Evolutionary conservation across 345 rosid genomes (phyloP), one percentile per base, ranked within the genome.

Genomic region (Kandelia obovata): DNA sequence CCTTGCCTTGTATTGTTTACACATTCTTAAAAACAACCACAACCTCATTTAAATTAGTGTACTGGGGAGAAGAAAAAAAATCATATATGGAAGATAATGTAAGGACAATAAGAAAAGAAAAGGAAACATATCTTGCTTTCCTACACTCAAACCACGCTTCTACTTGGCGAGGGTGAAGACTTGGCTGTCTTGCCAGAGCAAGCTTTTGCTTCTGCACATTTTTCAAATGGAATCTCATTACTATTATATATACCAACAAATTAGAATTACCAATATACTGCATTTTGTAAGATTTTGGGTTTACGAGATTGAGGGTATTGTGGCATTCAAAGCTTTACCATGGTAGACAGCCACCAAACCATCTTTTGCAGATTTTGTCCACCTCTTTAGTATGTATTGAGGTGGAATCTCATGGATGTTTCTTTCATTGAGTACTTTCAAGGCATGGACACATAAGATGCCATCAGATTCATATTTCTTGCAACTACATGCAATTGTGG

Each of bases 111-210:
- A 8, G 58, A 35, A 35, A 35, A 61, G 56, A 56, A 73, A 58
- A 52, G 1, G 26, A 27, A 72, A 51, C 7, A 4, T 82, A 94
- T 97, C 98, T 87, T 61, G 98, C 97, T 82, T 97, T 83, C 75
- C 98, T 81, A 79, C 89, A 89, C 66, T 94, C 97, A 77, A 94
- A 94, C 98, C 98, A 94, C 10, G 89, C 97, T 82, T 94, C 98
- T 7, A 94, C 92, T 62, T 94, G 98, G 53, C 96, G 86, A 51
- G 98, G 96, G 65, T 95, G 92, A 62, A 94, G 97, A 83, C 83
- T 88, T 81, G 89, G 75, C 69, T 87, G 92, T 62, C 85, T 89
- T 4, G 97, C 98, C 78, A 91, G 70, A 2, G 87, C 95, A 43
- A 83, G 83, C 82, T 94, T 89, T 62, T 91, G 89, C 70, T 88